These are phyloP conservation scores for Solanum chiquidenum DNA, from an alignment of 257 asterid species.

Conservation along the genomic window DNA sequence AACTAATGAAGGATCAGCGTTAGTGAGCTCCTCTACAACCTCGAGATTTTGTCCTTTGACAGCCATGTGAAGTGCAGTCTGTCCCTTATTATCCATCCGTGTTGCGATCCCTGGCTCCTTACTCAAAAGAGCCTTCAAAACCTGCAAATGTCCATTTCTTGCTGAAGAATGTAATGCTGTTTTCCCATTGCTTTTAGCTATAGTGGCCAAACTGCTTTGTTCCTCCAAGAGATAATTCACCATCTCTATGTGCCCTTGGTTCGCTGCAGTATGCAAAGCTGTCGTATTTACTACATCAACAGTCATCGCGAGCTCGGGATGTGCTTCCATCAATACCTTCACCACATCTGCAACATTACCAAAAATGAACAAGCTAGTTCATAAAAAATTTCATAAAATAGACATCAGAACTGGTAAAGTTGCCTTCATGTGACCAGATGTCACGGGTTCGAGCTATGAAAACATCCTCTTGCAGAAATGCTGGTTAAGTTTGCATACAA, in stretches of 20 bases:
- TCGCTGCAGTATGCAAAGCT: conserved; percentile 38
- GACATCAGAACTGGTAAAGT: neutral
- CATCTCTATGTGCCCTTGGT: conserved; percentile 32
- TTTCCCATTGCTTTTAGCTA: conserved; percentile 37
- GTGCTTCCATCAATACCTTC: conserved; percentile 32
- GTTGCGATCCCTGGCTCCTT: conserved; percentile 20
- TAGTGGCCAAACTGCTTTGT: conserved; percentile 25
- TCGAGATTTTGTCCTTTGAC: conserved; percentile 41
- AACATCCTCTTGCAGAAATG: neutral
- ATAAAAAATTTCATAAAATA: neutral
- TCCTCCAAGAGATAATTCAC: conserved; percentile 27
- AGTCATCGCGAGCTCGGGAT: conserved; percentile 38
- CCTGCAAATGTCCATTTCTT: conserved; percentile 38
- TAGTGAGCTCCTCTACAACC: conserved; percentile 28
- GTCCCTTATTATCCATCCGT: conserved; percentile 38
- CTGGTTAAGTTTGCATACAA: neutral
- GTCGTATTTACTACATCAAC: conserved; percentile 34
- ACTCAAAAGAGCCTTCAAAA: conserved; percentile 28
- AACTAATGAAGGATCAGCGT: conserved; percentile 16
- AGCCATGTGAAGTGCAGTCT: conserved; percentile 50
- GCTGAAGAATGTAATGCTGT: conserved; percentile 42
- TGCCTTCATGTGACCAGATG: neutral
- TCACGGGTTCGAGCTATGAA: neutral
- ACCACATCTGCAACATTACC: conserved; percentile 19
- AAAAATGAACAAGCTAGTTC: neutral